Conservation (phyloP, 305 asterid genomes). For the Fraxinus floribunda region DNA sequence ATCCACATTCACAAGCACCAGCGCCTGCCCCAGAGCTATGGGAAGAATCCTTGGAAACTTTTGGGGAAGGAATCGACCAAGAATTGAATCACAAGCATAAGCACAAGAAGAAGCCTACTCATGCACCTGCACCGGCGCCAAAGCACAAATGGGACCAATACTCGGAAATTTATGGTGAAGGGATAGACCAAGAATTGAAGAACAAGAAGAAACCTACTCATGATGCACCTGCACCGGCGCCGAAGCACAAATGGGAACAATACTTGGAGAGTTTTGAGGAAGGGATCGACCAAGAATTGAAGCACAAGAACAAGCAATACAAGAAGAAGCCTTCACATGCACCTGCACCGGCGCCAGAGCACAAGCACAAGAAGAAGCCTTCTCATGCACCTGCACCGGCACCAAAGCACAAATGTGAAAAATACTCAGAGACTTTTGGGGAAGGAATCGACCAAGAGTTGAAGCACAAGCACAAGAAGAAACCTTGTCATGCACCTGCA, state of each 20-base stretch:
- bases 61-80: neutral
- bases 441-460: too few relatives aligned
- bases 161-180: neutral
- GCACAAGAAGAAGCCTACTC: neutral
- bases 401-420: too few relatives aligned
- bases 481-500: neutral
- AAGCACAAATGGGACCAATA: neutral
- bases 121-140: neutral
- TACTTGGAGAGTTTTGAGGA: neutral
- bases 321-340: neutral
- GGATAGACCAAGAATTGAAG: neutral
- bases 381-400: too few relatives aligned
- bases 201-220: neutral
- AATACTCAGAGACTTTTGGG: too few relatives aligned
- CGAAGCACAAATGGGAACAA: neutral
- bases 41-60: neutral
- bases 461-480: too few relatives aligned
- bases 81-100: neutral
- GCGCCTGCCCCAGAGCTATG: neutral
- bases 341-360: neutral
- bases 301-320: neutral
- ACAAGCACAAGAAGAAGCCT: too few relatives aligned
- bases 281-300: neutral
- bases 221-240: neutral
- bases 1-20: neutral